A percentile compares a stretch with the other conserved stretches of the same genome.
Evolutionary conservation across 129 eudicot genomes (phyloP).

Genomic region (Flaveria brownii): DNA sequence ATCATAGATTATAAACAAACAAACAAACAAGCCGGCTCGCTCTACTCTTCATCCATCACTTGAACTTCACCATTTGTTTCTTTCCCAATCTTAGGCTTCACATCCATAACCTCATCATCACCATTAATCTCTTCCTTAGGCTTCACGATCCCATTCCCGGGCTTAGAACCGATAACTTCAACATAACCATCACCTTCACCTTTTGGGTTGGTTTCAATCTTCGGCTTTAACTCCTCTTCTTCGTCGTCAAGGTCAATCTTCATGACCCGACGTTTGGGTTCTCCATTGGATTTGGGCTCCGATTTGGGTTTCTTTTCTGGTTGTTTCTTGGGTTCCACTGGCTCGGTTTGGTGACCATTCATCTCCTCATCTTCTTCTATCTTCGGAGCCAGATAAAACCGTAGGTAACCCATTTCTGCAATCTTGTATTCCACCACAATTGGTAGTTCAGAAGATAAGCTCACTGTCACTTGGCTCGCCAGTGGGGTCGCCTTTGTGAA

Average conservation of each 20-base stretch:
- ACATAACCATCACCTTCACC: constrained; percentile 32
- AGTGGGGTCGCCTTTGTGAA: constrained; percentile 69
- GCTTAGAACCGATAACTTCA: constrained; percentile 29
- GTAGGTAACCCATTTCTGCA: constrained; percentile 72
- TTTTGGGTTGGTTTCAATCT: constrained; percentile 15
- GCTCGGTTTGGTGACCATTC: constrained; percentile 41
- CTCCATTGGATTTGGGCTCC: constrained; percentile 28
- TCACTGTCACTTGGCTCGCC: constrained; percentile 61
- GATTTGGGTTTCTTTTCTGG: constrained; percentile 33
- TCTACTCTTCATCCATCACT: constrained; percentile 56
- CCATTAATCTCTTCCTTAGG: constrained; percentile 27
- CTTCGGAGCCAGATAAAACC: constrained; percentile 80
- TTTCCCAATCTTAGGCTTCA: constrained; percentile 33
- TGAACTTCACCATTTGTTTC: constrained; percentile 46
- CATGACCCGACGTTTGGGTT: constrained; percentile 32
- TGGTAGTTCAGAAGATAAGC: constrained; percentile 65
- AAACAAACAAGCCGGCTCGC: neutral
- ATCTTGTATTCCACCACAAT: constrained; percentile 79
- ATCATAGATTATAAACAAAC: constrained; percentile 19
- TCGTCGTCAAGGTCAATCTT: constrained; percentile 51
- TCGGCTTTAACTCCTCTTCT: constrained; percentile 40
- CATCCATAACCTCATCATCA: constrained; percentile 25
- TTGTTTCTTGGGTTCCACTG: constrained; percentile 41
- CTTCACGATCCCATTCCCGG: constrained; percentile 20
- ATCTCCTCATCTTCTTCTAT: constrained; percentile 73